Percentiles rank a stretch among this genome's conserved stretches.
phyloP scores from a whole-genome alignment of 495 filamentous ascomycete species.

The Hypoxylon crocopeplum region DNA sequence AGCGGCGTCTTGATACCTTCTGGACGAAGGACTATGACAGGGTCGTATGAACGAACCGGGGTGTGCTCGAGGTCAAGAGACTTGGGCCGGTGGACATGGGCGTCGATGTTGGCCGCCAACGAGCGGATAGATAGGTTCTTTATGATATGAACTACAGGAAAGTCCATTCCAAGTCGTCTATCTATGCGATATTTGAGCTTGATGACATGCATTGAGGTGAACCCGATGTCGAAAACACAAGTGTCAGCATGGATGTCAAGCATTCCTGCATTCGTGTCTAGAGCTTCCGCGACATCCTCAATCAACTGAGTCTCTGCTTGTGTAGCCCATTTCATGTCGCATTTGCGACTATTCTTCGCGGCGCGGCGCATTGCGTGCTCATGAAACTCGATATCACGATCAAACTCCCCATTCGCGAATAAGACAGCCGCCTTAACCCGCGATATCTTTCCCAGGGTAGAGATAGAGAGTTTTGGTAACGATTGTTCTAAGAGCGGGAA shows the following conservation, averaged over 20 bases:
- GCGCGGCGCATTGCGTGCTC: too few relatives aligned
- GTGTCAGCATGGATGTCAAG: constrained; percentile 22
- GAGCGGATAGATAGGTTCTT: constrained; percentile 41
- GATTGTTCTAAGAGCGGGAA: neutral
- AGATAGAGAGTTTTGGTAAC: constrained; percentile 36
- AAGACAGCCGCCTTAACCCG: constrained; percentile 43
- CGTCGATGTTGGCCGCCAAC: constrained; percentile 34
- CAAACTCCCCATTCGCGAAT: constrained; percentile 44
- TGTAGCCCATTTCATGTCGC: too few relatives aligned
- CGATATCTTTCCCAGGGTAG: constrained; percentile 58
- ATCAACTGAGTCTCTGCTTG: too few relatives aligned
- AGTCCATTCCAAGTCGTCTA: constrained; percentile 21
- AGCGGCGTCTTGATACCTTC: constrained; percentile 56
- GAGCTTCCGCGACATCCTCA: too few relatives aligned
- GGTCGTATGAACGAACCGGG: constrained; percentile 41
- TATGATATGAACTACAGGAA: constrained; percentile 43
- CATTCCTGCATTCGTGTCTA: too few relatives aligned
- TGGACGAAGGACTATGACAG: constrained; percentile 52
- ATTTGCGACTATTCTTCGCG: constrained; percentile 2
- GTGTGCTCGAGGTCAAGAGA: constrained; percentile 51
- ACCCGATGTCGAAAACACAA: constrained; percentile 16
- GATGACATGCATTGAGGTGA: constrained; percentile 33
- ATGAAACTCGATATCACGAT: constrained; percentile 22
- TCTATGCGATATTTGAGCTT: constrained; percentile 29
- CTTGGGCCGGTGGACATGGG: constrained; percentile 56